Evolutionary conservation across 202 grass and related monocot genomes (phyloP).

Genomic region (Setaria italica): DNA sequence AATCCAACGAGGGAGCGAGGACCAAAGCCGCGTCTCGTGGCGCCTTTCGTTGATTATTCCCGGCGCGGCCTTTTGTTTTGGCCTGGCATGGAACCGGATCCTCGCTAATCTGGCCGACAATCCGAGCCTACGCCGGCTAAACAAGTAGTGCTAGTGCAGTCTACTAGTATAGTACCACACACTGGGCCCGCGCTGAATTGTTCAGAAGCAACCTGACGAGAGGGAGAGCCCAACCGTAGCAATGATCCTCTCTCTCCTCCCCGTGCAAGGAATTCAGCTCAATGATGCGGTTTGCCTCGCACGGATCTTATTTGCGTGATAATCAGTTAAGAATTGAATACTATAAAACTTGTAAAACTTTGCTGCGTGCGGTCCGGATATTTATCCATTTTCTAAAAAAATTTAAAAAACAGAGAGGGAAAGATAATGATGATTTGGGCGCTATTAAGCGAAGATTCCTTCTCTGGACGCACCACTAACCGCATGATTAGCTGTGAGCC

Average conservation of each 20-base stretch:
- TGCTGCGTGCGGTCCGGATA: too few relatives aligned
- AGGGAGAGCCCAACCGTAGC: conserved; percentile 11
- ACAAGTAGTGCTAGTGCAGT: neutral
- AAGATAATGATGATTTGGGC: neutral
- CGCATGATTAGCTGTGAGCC: conserved; percentile 44
- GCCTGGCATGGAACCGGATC: conserved; percentile 58
- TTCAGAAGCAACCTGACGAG: conserved; percentile 53
- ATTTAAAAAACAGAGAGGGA: neutral
- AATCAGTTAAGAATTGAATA: too few relatives aligned
- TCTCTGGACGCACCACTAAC: neutral
- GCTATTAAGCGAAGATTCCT: neutral
- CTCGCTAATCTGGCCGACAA: conserved; percentile 67
- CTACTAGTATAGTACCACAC: neutral
- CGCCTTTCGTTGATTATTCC: conserved; percentile 29
- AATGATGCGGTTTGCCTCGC: conserved; percentile 36
- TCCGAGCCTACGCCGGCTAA: conserved; percentile 27
- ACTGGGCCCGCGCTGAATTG: conserved; percentile 2
- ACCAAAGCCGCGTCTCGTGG: conserved; percentile 42
- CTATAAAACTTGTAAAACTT: too few relatives aligned
- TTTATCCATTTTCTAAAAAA: too few relatives aligned
- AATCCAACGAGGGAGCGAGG: neutral
- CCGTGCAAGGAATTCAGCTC: conserved; percentile 33
- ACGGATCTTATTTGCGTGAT: neutral
- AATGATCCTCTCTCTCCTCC: conserved; percentile 6
- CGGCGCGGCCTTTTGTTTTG: conserved; percentile 1